Conservation (phyloP, 2,329 filamentous ascomycete genomes). For the Alternaria incomplexa region DNA sequence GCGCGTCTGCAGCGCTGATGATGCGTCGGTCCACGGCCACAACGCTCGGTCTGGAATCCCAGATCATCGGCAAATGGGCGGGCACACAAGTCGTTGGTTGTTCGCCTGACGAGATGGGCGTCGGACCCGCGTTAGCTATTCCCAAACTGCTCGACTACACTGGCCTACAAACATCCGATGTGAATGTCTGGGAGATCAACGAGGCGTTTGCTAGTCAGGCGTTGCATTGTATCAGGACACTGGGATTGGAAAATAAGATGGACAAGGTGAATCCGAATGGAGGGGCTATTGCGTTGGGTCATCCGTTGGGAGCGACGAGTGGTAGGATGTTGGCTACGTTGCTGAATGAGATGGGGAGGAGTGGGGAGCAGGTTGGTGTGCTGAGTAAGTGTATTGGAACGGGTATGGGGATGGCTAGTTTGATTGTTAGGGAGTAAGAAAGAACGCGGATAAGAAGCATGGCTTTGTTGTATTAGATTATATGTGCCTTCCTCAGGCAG, state of each 20-base stretch:
- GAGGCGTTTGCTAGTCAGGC: constrained; percentile 74
- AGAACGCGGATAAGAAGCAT: too few relatives aligned
- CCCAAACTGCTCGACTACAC: constrained; percentile 76
- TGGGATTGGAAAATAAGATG: constrained; percentile 71
- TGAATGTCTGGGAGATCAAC: constrained; percentile 92
- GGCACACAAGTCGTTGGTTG: constrained; percentile 78
- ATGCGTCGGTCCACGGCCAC: constrained; percentile 84
- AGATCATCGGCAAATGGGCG: constrained; percentile 84
- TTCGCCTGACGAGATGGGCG: constrained; percentile 89
- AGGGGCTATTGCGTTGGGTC: constrained; percentile 91
- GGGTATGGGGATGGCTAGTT: constrained; percentile 60
- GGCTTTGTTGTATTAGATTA: too few relatives aligned
- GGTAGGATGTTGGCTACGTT: constrained; percentile 80
- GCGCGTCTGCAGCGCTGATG: constrained; percentile 81
- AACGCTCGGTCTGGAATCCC: constrained; percentile 69
- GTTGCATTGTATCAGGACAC: constrained; percentile 72
- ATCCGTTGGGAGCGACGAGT: constrained; percentile 88
- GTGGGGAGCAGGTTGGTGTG: constrained; percentile 76
- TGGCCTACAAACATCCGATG: constrained; percentile 70
- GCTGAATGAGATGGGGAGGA: constrained; percentile 71
- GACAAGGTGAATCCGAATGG: constrained; percentile 88
- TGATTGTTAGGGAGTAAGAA: constrained; percentile 58
- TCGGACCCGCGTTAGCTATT: constrained; percentile 86
- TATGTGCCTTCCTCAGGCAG: too few relatives aligned
- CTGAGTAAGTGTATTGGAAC: constrained; percentile 81